Evolutionary conservation across 768 basidiomycete genomes (phyloP).

Genomic region (Lactifluus subvellereus): DNA sequence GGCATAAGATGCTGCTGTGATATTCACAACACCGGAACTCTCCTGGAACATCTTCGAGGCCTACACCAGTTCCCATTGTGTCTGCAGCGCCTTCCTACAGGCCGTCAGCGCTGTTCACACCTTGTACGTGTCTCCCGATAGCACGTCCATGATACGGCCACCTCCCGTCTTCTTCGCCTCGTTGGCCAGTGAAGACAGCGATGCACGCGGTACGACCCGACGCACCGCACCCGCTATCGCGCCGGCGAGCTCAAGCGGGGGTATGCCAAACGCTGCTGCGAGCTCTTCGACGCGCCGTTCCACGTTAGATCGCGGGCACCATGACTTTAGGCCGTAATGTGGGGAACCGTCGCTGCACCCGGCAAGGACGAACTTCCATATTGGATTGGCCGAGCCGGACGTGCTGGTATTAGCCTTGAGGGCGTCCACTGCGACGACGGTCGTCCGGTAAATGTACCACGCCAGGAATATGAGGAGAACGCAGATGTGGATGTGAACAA

Average conservation of each 20-base stretch:
- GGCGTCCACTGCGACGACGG: slow-evolving; percentile 3
- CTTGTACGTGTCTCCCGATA: slow-evolving; percentile 5
- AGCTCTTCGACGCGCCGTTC: slow-evolving; percentile 55
- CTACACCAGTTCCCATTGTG: background rate
- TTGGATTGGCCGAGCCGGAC: background rate
- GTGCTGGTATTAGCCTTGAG: background rate
- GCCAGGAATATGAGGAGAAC: slow-evolving; percentile 1
- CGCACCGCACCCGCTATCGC: slow-evolving; percentile 59
- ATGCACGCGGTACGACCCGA: slow-evolving; percentile 54
- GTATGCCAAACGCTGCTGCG: slow-evolving; percentile 57
- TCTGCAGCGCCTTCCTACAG: background rate
- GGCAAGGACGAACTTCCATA: background rate
- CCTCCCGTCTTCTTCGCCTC: slow-evolving; percentile 39
- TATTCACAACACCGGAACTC: slow-evolving; percentile 1
- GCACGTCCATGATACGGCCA: slow-evolving; percentile 12
- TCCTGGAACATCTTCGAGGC: background rate
- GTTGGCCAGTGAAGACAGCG: slow-evolving; percentile 46
- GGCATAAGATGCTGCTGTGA: background rate
- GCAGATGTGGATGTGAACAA: slow-evolving; percentile 12
- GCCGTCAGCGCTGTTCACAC: background rate
- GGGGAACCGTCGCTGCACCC: background rate
- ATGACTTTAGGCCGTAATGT: background rate
- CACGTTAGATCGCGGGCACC: slow-evolving; percentile 29
- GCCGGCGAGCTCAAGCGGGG: slow-evolving; percentile 51
- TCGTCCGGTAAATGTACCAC: slow-evolving; percentile 16